phyloP scores from a whole-genome alignment of 768 basidiomycete species.

The Boletus reticulatus region DNA sequence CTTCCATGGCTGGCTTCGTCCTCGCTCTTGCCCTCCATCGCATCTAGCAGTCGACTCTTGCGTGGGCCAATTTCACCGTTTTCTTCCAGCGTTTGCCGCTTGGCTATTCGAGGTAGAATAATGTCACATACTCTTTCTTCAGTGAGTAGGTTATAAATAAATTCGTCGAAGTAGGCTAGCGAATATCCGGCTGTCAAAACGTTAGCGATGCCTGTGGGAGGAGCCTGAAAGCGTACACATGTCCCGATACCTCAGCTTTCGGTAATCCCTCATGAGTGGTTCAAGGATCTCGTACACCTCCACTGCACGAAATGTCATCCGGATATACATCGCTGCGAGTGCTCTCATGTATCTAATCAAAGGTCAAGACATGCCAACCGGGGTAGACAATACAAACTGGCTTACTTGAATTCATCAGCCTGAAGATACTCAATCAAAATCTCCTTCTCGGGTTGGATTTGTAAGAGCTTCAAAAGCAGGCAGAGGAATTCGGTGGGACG shows the following conservation, averaged over 20 bases:
- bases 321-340: conserved; percentile 88
- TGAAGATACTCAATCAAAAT: conserved; percentile 92
- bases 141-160: conserved; percentile 75
- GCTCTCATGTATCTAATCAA: conserved; percentile 83
- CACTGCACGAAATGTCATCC: conserved; percentile 87
- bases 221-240: conserved; percentile 56
- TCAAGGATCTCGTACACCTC: conserved; percentile 94
- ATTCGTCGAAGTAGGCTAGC: conserved; percentile 90
- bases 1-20: conserved; percentile 41
- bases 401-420: conserved; percentile 98
- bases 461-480: conserved; percentile 88
- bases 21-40: conserved; percentile 75
- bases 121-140: conserved; percentile 96
- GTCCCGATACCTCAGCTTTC: conserved; percentile 79
- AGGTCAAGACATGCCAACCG: not conserved
- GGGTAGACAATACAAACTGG: conserved; percentile 3
- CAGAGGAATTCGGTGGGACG: conserved; percentile 93
- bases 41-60: conserved; percentile 83
- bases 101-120: conserved; percentile 87
- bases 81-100: conserved; percentile 87
- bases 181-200: conserved; percentile 69
- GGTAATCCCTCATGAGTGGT: conserved; percentile 90
- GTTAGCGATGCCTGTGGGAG: not conserved
- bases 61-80: conserved; percentile 85
- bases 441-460: conserved; percentile 97